A percentile compares a stretch with the other conserved stretches of the same genome.
Conservation (phyloP, 495 filamentous ascomycete genomes). For the Penicillium argentinense region DNA sequence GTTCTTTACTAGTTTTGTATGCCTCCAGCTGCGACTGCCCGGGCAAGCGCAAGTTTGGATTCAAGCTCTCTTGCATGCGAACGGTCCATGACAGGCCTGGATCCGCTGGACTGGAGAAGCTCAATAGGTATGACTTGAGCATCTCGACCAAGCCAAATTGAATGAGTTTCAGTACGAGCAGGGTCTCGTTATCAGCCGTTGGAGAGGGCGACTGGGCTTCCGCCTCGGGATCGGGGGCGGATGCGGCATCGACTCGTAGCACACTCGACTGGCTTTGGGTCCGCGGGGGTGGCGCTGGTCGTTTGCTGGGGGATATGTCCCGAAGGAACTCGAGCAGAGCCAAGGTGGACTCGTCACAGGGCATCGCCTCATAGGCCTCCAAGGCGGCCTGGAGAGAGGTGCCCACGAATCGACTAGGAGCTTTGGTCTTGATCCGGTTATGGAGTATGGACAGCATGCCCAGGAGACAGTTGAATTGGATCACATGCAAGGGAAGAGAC, state of each 20-base stretch:
- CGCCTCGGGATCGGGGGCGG: slow-evolving; percentile 81
- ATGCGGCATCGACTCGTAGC: slow-evolving; percentile 40
- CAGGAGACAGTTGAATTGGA: slow-evolving; percentile 73
- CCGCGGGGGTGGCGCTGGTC: slow-evolving; percentile 73
- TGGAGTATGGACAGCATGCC: slow-evolving; percentile 84
- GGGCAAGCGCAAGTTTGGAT: slow-evolving; percentile 47
- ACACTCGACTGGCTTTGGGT: slow-evolving; percentile 54
- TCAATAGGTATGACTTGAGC: slow-evolving; percentile 73
- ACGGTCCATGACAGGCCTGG: slow-evolving; percentile 72
- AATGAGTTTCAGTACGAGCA: slow-evolving; percentile 66
- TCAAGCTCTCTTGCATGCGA: slow-evolving; percentile 70
- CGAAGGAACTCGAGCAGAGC: slow-evolving; percentile 75
- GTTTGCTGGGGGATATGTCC: slow-evolving; percentile 66
- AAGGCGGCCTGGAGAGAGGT: slow-evolving; percentile 79
- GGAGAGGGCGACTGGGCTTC: slow-evolving; percentile 54
- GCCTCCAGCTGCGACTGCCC: slow-evolving; percentile 57
- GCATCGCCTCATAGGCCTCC: slow-evolving; percentile 60
- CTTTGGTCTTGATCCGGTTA: slow-evolving; percentile 82
- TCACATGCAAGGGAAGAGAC: slow-evolving; percentile 30
- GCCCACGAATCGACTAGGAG: slow-evolving; percentile 89
- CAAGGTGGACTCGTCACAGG: slow-evolving; percentile 64
- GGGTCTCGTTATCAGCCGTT: slow-evolving; percentile 51
- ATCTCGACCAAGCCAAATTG: slow-evolving; percentile 86
- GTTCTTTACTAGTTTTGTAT: slow-evolving; percentile 60
- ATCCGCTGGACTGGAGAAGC: slow-evolving; percentile 54